Evolutionary conservation across 768 basidiomycete species (phyloP), one percentile per base, ranked within the genome.

Genomic region (Brasilioporus rufonigricans): DNA sequence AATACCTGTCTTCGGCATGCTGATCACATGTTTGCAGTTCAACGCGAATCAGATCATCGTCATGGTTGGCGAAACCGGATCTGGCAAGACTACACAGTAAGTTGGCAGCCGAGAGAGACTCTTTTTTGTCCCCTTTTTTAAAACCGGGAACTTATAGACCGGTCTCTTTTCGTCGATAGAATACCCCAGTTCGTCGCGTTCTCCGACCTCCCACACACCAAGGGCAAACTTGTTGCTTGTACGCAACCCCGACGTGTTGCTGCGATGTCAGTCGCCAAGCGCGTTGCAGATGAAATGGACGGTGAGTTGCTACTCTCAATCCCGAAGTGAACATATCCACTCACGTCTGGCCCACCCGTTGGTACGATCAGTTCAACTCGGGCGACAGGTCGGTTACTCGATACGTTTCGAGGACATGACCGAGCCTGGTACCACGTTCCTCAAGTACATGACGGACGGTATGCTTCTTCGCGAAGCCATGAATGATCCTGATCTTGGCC

Each of bases 371-470:
- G 94, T 99, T 5, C 80, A 86, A 71, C 86, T 99, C 2, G 96
- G 96, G 31, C 87, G 91, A 64, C 87, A 98, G 59, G 96, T 98
- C 58, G 96, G 96, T 52, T 99, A 99, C 73, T 93, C 92, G 5
- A 98, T 98, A 65, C 92, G 96, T 70, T 99, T 98, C 70, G 96
- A 99, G 72, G 97, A 98, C 69, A 72, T 71, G 69, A 71, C 69
- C 13, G 71, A 71, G 89, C 93, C 91, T 89, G 96, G 40, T 82
- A 91, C 61, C 76, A 98, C 97, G 0, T 97, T 99, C 73, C 79
- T 99, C 59, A 98, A 97, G 70, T 98, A 99, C 76, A 97, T 98
- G 95, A 99, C 97, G 16, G 97, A 99, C 63, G 97, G 96, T 82
- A 97, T 98, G 94, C 85, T 93, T 52, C 83, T 96, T n/a, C 86